Percentiles rank a stretch among this genome's conserved stretches.
phyloP scores from a whole-genome alignment of 2,329 filamentous ascomycete genomes.

The Cytospora schulzeri region DNA sequence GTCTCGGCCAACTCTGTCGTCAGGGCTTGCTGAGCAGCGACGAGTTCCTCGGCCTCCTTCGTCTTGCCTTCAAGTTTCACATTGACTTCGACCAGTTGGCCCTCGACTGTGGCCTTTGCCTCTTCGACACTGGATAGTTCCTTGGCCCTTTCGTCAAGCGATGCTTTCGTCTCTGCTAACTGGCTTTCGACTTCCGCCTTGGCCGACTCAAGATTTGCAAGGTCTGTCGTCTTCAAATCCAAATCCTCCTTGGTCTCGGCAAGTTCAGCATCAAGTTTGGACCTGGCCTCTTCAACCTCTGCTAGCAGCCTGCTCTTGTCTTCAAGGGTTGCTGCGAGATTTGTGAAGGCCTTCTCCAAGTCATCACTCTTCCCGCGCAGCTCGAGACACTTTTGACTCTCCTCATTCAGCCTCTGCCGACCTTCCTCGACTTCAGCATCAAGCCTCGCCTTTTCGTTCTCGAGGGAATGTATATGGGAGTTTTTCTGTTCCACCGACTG shows the following conservation, averaged over 20 bases:
- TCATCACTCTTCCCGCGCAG: conserved; percentile 4
- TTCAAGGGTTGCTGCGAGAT: neutral
- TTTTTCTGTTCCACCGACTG: neutral
- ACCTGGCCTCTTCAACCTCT: neutral
- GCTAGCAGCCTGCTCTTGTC: neutral
- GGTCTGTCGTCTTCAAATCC: conserved; percentile 16
- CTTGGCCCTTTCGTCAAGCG: neutral
- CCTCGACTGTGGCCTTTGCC: neutral
- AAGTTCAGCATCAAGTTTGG: conserved; percentile 17
- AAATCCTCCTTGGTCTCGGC: conserved; percentile 30
- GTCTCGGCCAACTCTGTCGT: neutral
- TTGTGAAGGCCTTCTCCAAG: neutral
- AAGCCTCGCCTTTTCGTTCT: conserved; percentile 30
- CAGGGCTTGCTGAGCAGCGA: neutral
- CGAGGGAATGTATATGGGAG: conserved; percentile 29
- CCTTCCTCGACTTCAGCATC: conserved; percentile 3
- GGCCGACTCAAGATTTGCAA: conserved; percentile 22
- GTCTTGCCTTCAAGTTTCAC: conserved; percentile 4
- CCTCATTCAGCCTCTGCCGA: conserved; percentile 7
- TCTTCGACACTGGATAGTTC: neutral
- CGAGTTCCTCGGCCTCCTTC: neutral
- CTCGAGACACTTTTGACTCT: conserved; percentile 8
- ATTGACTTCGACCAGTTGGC: conserved; percentile 4
- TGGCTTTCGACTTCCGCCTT: conserved; percentile 6
- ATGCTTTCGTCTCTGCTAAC: neutral